A percentile compares a stretch with the other conserved stretches of the same genome.
Conservation (phyloP, 2,329 filamentous ascomycete genomes). For the Gliomastix tumulicola region DNA sequence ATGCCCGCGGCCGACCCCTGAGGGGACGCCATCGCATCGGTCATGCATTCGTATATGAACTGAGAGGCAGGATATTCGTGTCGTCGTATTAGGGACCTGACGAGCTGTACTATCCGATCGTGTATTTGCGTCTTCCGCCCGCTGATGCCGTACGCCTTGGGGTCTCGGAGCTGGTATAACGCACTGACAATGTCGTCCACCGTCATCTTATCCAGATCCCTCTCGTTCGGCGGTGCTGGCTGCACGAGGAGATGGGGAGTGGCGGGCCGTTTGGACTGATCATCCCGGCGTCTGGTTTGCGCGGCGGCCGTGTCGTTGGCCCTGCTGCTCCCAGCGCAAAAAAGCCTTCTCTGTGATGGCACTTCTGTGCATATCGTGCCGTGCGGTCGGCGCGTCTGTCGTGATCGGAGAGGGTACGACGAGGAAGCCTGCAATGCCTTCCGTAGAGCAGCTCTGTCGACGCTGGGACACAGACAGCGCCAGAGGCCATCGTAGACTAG, state of each 20-base stretch:
- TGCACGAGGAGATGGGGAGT: not conserved
- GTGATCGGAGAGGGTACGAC: no score
- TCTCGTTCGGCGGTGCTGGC: constrained; percentile 7
- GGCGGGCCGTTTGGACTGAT: no score
- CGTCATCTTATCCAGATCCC: constrained; percentile 8
- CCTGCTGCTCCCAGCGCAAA: no score
- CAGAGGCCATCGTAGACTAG: constrained; percentile 46
- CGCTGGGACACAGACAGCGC: constrained; percentile 52
- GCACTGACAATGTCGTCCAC: constrained; percentile 16
- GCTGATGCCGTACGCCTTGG: constrained; percentile 1
- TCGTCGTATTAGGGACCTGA: constrained; percentile 51
- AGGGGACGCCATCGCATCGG: constrained; percentile 62
- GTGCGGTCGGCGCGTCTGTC: no score
- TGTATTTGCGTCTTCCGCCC: constrained; percentile 4
- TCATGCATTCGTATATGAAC: constrained; percentile 65
- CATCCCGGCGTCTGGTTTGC: no score
- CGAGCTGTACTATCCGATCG: constrained; percentile 29
- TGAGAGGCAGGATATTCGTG: constrained; percentile 47
- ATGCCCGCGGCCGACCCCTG: constrained; percentile 63
- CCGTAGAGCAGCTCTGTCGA: constrained; percentile 22
- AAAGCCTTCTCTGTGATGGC: no score
- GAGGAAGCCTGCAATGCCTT: no score
- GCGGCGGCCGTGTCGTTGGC: no score
- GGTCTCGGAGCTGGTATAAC: constrained; percentile 15
- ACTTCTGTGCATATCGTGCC: no score